Conservation (phyloP, 2,329 filamentous ascomycete genomes). For the Pseudocercospora cruenta region DNA sequence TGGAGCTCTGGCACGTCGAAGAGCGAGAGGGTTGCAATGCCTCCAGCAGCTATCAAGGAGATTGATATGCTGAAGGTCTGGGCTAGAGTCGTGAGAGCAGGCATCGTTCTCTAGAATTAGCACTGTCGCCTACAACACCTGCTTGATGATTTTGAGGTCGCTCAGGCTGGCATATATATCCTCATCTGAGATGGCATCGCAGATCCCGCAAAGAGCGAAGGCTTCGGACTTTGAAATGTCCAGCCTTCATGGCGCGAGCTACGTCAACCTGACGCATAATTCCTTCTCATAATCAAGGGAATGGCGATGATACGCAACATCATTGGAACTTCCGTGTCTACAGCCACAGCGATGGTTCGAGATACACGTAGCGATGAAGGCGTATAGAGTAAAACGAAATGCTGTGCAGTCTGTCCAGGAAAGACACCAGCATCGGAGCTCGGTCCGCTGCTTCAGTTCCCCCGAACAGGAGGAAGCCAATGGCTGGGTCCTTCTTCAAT, state of each 20-base stretch:
- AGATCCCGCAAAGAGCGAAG: background rate
- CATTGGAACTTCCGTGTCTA: too few relatives aligned
- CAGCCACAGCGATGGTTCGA: background rate
- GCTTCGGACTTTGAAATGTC: slow-evolving; percentile 1
- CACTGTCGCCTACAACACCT: too few relatives aligned
- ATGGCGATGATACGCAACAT: background rate
- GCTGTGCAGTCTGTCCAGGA: too few relatives aligned
- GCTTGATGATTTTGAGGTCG: background rate
- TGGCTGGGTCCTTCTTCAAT: too few relatives aligned
- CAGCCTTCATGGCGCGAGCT: background rate
- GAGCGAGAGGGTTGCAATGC: slow-evolving; percentile 30
- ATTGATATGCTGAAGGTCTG: slow-evolving; percentile 30
- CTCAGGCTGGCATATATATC: background rate
- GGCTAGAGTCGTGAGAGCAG: background rate
- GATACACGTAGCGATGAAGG: background rate
- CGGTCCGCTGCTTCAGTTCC: background rate
- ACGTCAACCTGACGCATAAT: background rate
- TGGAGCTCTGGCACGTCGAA: slow-evolving; percentile 33
- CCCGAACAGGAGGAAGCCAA: background rate
- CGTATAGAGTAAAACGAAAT: too few relatives aligned
- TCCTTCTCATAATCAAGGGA: background rate
- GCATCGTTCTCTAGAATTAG: too few relatives aligned
- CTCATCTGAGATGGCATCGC: background rate
- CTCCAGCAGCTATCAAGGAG: slow-evolving; percentile 31
- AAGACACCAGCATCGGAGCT: background rate